phyloP scores from a whole-genome alignment of 257 asterid genomes.

The Solanum lignicaule region DNA sequence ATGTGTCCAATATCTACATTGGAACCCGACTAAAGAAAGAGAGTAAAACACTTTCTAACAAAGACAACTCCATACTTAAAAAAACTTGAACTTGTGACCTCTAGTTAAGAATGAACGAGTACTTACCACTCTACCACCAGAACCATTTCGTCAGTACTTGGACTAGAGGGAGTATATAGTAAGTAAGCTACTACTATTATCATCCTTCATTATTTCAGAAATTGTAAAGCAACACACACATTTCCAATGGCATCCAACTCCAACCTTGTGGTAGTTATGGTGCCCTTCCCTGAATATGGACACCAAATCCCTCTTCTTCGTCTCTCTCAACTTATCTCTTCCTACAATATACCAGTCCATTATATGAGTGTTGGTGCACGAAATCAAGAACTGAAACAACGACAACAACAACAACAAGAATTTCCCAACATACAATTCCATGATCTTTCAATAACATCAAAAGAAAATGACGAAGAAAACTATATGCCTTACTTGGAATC shows the following conservation, averaged over 20 bases:
- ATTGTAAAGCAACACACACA: background rate
- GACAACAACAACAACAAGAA: background rate
- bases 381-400: background rate
- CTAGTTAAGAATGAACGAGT: too few species aligned
- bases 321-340: background rate
- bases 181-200: background rate
- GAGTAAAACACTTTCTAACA: too few species aligned
- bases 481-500: background rate
- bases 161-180: background rate
- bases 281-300: background rate
- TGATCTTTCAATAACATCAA: background rate
- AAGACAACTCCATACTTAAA: accelerated
- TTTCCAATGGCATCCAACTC: background rate
- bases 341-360: background rate
- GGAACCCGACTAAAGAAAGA: too few species aligned
- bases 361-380: background rate
- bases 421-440: background rate
- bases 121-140: accelerated
- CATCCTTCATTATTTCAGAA: background rate
- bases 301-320: background rate
- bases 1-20: too few species aligned
- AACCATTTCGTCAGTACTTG: accelerated
- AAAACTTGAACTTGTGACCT: accelerated
- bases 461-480: background rate
- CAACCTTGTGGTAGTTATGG: background rate